These are phyloP conservation scores for Suillus plorans DNA, from an alignment of 768 basidiomycete genomes.

Conservation along the genomic window DNA sequence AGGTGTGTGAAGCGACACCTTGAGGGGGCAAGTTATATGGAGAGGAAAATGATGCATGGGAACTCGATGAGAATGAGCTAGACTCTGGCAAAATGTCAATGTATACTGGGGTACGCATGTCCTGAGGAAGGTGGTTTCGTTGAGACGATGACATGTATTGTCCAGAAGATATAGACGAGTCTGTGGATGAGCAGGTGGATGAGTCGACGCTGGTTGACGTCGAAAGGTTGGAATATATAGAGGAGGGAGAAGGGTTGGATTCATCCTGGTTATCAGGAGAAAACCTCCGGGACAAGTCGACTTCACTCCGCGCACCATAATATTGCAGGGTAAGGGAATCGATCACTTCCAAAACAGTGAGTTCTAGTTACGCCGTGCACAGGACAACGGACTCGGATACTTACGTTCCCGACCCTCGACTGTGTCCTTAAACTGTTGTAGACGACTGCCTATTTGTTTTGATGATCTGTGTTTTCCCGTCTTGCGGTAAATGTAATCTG, in stretches of 20 bases:
- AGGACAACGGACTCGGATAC: constrained; percentile 25
- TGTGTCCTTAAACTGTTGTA: constrained; percentile 77
- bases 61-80: constrained; percentile 2
- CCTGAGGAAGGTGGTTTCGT: constrained; percentile 20
- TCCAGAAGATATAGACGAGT: constrained; percentile 14
- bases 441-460: constrained; percentile 79
- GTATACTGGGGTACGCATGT: constrained; percentile 30
- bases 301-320: constrained; percentile 26
- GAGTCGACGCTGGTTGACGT: constrained; percentile 10
- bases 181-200: constrained; percentile 18
- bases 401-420: constrained; percentile 68
- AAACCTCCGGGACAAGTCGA: constrained; percentile 20
- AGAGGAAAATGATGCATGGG: not conserved
- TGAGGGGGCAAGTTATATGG: not conserved
- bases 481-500: constrained; percentile 67
- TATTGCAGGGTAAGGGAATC: constrained; percentile 31
- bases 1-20: constrained; percentile 1
- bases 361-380: constrained; percentile 3
- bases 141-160: constrained; percentile 24
- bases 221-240: constrained; percentile 24
- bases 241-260: constrained; percentile 17
- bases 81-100: constrained; percentile 34
- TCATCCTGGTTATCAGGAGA: constrained; percentile 14
- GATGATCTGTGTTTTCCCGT: constrained; percentile 72
- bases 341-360: constrained; percentile 32